Conservation (phyloP, 2,329 filamentous ascomycete species). For the Fusarium bulbicola region DNA sequence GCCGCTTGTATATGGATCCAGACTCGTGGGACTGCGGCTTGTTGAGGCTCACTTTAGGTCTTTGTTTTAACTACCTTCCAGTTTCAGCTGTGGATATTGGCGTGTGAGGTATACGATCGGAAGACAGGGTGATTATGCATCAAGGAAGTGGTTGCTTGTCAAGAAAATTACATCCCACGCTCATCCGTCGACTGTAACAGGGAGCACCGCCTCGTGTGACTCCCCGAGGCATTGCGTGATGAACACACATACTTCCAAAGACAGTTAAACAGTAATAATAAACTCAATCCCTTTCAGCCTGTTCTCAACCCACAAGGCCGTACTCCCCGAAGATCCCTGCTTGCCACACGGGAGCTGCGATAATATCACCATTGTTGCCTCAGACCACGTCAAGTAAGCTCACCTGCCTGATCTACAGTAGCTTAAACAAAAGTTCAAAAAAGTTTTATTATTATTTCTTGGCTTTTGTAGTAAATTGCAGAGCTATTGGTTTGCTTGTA, state of each 20-base stretch:
- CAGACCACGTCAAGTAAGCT: conserved; percentile 21
- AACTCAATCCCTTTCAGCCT: neutral
- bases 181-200: neutral
- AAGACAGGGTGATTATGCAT: neutral
- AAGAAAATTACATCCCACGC: conserved; percentile 9
- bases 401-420: conserved; percentile 27
- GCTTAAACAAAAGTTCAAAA: conserved; percentile 9
- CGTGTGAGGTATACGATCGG: neutral
- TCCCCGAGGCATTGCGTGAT: conserved; percentile 7
- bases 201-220: conserved; percentile 14
- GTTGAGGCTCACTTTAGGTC: neutral
- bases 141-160: neutral
- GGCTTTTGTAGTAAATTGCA: neutral
- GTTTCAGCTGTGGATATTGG: conserved; percentile 1
- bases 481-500: conserved; percentile 2
- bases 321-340: conserved; percentile 31
- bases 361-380: conserved; percentile 23
- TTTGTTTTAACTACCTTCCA: conserved; percentile 27
- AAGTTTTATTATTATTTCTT: neutral
- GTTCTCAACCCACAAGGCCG: conserved; percentile 20
- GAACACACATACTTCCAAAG: neutral
- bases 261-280: neutral
- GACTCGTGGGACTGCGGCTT: conserved; percentile 19
- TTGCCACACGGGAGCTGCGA: neutral
- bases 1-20: conserved; percentile 16